These are phyloP conservation scores for Tetratostichococcus sp. DNA, from an alignment of 139 green algal species.

Conservation along the genomic window DNA sequence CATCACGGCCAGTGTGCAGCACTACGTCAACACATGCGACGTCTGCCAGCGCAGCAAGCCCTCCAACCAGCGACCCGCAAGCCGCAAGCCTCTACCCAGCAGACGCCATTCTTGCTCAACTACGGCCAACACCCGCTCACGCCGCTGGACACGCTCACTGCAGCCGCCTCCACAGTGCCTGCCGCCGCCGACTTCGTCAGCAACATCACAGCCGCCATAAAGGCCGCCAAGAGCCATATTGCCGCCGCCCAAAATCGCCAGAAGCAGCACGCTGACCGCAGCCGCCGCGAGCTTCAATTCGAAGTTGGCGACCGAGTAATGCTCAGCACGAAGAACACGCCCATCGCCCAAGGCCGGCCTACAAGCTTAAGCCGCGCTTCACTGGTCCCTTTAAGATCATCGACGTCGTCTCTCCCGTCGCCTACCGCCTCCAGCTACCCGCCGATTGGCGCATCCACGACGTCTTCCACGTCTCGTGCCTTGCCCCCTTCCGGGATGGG, in stretches of 20 bases:
- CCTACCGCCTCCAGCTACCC: background rate
- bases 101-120: slow-evolving; percentile 29
- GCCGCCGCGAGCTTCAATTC: background rate
- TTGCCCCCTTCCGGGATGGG: background rate
- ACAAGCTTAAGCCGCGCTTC: background rate
- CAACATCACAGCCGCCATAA: slow-evolving; percentile 5
- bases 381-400: background rate
- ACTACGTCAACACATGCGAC: slow-evolving; percentile 29
- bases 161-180: background rate
- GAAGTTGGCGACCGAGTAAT: slow-evolving; percentile 18
- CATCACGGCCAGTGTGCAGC: slow-evolving; percentile 8
- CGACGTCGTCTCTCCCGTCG: background rate
- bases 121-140: slow-evolving; percentile 21
- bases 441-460: background rate
- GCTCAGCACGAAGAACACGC: slow-evolving; percentile 12
- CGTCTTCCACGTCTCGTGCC: background rate
- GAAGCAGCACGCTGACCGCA: slow-evolving; percentile 8
- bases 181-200: background rate
- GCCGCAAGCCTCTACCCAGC: background rate
- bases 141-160: background rate
- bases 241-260: slow-evolving; percentile 10
- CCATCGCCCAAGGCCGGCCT: background rate
- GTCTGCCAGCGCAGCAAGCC: slow-evolving; percentile 37
- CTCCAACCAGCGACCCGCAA: slow-evolving; percentile 6
- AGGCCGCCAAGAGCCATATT: too few species aligned